These are phyloP conservation scores for Plasmodium knowlesi DNA, from an alignment of 169 alveolate genomes.

Conservation along the genomic window DNA sequence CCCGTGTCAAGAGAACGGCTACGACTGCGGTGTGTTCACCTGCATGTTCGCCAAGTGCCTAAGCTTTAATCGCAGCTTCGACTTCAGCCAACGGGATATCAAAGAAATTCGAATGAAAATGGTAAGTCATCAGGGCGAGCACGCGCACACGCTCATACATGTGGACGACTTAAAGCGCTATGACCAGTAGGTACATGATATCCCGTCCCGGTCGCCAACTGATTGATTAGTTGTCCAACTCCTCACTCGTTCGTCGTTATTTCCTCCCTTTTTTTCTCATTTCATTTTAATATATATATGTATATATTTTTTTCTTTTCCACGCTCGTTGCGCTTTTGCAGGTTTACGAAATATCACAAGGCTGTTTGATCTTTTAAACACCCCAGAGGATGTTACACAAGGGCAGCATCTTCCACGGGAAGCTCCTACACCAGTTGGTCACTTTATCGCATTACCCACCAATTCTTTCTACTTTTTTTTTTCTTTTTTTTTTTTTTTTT, in stretches of 20 bases:
- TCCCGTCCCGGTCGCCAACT: neutral
- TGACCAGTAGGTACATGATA: neutral
- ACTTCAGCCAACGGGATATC: slow-evolving; percentile 84
- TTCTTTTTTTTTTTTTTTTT: neutral
- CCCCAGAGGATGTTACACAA: neutral
- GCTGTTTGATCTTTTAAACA: slow-evolving; percentile 8
- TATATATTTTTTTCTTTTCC: neutral
- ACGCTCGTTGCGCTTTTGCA: neutral
- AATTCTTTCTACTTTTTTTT: neutral
- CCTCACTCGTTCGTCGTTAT: neutral
- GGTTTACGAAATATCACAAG: slow-evolving; percentile 72
- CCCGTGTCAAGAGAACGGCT: slow-evolving; percentile 89
- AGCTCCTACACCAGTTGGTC: neutral
- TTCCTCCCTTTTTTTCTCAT: neutral
- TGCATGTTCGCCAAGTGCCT: slow-evolving; percentile 92
- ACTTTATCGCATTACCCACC: neutral
- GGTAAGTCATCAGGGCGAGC: slow-evolving; percentile 77
- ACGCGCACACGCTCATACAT: neutral
- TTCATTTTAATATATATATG: neutral
- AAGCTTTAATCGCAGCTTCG: slow-evolving; percentile 84
- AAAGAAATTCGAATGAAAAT: slow-evolving; percentile 77
- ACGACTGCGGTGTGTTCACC: slow-evolving; percentile 92
- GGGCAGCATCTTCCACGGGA: neutral
- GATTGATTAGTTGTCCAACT: neutral
- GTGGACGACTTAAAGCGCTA: neutral